phyloP scores from a whole-genome alignment of 2,329 filamentous ascomycete genomes.

The Penicillium corylophilum region DNA sequence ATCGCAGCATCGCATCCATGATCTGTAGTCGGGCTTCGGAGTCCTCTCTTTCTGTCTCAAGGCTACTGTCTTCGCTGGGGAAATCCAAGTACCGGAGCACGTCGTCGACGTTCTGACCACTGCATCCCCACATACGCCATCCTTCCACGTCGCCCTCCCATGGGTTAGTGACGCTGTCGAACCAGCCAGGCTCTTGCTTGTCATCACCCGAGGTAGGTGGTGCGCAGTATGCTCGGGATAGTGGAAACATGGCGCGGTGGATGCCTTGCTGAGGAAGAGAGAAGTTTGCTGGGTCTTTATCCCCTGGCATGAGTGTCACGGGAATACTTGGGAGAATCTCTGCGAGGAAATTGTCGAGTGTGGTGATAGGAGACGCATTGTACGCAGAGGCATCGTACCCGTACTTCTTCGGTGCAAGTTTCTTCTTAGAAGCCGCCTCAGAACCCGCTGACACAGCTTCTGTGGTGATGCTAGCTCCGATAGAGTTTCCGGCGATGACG shows the following conservation, averaged over 20 bases:
- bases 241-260: conserved; percentile 86
- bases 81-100: conserved; percentile 82
- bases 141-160: conserved; percentile 90
- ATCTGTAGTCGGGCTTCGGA: conserved; percentile 75
- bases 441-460: conserved; percentile 42
- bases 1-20: conserved; percentile 92
- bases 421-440: conserved; percentile 37
- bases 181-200: conserved; percentile 63
- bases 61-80: conserved; percentile 27
- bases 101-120: conserved; percentile 91
- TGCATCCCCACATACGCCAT: conserved; percentile 80
- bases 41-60: conserved; percentile 30
- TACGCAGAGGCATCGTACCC: conserved; percentile 89
- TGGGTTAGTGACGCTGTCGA: conserved; percentile 89
- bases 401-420: conserved; percentile 71
- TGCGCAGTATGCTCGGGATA: conserved; percentile 64
- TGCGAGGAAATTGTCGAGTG: conserved; percentile 79
- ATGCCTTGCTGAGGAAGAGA: conserved; percentile 91
- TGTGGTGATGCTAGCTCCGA: conserved; percentile 49
- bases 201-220: conserved; percentile 35
- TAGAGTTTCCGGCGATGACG: conserved; percentile 88
- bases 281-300: conserved; percentile 81
- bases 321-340: conserved; percentile 81
- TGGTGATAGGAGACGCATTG: conserved; percentile 79
- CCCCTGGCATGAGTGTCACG: conserved; percentile 82